Evolutionary conservation across 2,329 filamentous ascomycete species (phyloP), one percentile per base, ranked within the genome.

Genomic region (Atkinsonella texensis): DNA sequence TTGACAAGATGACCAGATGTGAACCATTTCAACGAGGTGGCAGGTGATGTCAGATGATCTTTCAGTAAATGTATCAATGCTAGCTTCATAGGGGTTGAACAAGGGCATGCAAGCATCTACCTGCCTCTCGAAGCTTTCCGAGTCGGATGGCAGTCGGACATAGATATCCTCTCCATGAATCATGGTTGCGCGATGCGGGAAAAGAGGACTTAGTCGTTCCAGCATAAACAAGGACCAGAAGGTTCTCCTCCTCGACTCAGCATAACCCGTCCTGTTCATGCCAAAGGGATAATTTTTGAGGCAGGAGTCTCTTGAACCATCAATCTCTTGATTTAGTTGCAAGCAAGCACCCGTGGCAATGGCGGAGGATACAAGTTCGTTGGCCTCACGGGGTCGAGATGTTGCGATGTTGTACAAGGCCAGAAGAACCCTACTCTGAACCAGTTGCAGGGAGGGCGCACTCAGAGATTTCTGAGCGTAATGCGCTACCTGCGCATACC

Each of bases 151-250:
- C 5, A 89, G 71, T 49, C 80, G 77, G 12, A 86, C 70, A 59
- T 84, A 83, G 42, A 85, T 76, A 54, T 87, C 80, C 55, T 84
- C 77, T 4, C 77, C 70, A 46, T 80, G 77, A 53, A 87, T 74
- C 54, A 78, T 74, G 46, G 73, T 77, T 7, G 73, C 65, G 2
- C 74, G 72, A 2, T 73, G 70, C 1, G 75, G 74, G 49, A 75
- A 81, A 54, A 81, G 74, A 13, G 77, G 77, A 46, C 79, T 81
- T 54, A 84, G 77, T 46, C 83, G 77, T 66, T 89, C 85, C 63
- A 86, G 75, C 58, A 87, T 68, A 57, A 83, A 86, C 49, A 80
- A 76, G 31, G 81, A 79, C 84, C 84, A 89, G 60, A 87, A 84
- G 0, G 83, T 87, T 52, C 85, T 74, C 56, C 84, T 75, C 54